Percentiles rank a stretch among this genome's conserved stretches.
Conservation (phyloP, 805 yeast species). For the Cyberlindnera maclurae region DNA sequence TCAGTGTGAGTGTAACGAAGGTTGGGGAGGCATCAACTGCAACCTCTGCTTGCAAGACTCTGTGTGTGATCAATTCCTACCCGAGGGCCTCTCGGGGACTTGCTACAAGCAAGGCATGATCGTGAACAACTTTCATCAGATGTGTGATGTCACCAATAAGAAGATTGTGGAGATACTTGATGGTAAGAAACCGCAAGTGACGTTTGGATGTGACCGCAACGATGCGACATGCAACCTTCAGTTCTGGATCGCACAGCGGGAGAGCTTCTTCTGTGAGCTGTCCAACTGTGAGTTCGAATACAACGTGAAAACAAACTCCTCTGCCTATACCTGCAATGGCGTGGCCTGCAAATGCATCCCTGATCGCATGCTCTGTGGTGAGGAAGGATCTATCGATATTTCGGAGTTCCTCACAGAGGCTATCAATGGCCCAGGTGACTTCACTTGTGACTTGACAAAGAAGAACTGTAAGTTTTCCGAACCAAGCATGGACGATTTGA, state of each 20-base stretch:
- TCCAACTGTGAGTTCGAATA: conserved; percentile 62
- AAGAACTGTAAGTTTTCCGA: conserved; percentile 77
- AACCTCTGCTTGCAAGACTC: conserved; percentile 69
- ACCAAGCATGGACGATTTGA: conserved; percentile 93
- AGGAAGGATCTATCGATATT: conserved; percentile 88
- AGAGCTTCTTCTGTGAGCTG: conserved; percentile 86
- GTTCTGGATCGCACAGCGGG: conserved; percentile 89
- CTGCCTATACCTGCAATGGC: conserved; percentile 70
- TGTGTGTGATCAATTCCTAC: conserved; percentile 83
- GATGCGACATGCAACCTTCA: conserved; percentile 74
- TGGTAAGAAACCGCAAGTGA: conserved; percentile 84
- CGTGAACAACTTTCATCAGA: conserved; percentile 75
- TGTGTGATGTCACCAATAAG: conserved; percentile 89
- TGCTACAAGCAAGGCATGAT: conserved; percentile 83
- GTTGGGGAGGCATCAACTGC: conserved; percentile 95
- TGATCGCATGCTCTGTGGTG: conserved; percentile 89
- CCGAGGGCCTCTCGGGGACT: conserved; percentile 77
- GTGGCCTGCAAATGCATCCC: conserved; percentile 89
- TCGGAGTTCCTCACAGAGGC: conserved; percentile 88
- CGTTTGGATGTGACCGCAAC: conserved; percentile 77
- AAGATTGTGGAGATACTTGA: conserved; percentile 75
- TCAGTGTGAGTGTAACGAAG: conserved; percentile 67
- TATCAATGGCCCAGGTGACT: conserved; percentile 89
- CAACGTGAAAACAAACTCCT: conserved; percentile 53
- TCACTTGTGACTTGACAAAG: conserved; percentile 62